phyloP scores from a whole-genome alignment of 352 stramenopile genomes.

The Phytophthora chlamydospora region DNA sequence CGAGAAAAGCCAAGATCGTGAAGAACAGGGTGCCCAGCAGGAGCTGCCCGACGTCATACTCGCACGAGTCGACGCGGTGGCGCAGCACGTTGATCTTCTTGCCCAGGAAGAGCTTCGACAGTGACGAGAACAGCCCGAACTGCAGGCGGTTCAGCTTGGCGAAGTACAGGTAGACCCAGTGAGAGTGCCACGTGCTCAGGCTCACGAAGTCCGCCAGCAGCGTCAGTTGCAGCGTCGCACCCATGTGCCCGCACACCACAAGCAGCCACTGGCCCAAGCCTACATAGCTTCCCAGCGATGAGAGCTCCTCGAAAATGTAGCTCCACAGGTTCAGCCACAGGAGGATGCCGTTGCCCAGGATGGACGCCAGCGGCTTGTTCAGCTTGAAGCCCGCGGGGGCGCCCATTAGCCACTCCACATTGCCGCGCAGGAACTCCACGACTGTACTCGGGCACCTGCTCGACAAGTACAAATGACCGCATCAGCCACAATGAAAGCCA shows the following conservation, averaged over 20 bases:
- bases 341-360: conserved; percentile 85
- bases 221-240: conserved; percentile 78
- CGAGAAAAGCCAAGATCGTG: conserved; percentile 92
- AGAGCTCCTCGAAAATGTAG: conserved; percentile 49
- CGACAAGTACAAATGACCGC: neutral
- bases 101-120: conserved; percentile 94
- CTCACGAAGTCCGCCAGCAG: conserved; percentile 74
- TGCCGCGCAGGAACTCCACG: conserved; percentile 49
- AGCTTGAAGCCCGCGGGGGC: conserved; percentile 86
- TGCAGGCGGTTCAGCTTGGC: conserved; percentile 86
- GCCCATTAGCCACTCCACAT: conserved; percentile 82
- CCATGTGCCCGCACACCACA: conserved; percentile 35
- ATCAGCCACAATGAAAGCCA: neutral
- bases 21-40: conserved; percentile 94
- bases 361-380: conserved; percentile 89
- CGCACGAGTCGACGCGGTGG: conserved; percentile 92
- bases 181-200: conserved; percentile 86
- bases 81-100: conserved; percentile 95
- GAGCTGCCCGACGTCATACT: conserved; percentile 92
- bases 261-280: conserved; percentile 16
- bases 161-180: conserved; percentile 88
- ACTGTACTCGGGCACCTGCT: conserved; percentile 39
- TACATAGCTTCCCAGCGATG: neutral
- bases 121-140: conserved; percentile 77
- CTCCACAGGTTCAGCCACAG: conserved; percentile 82